Base-by-base conservation (phyloP, 139 green algal species). In the Coelastrella sp. region DNA sequence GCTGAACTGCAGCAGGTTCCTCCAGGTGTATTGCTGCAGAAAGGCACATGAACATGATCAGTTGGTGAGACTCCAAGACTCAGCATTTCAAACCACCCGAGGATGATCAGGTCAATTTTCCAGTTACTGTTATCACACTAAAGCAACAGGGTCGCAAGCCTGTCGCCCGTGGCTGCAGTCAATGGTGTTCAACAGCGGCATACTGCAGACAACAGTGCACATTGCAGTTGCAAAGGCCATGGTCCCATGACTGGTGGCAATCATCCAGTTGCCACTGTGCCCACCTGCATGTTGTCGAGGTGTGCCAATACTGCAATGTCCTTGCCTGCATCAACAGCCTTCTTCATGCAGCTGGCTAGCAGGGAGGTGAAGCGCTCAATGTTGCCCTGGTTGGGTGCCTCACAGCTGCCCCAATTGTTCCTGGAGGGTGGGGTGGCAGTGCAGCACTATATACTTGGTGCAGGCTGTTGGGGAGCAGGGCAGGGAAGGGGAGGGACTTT, bases 1-100 rank as follows among this genome's bases (percentile, higher is more conserved):
- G 81, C 68, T 84, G 70, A 91, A 91, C 81, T 91, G 80, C 70
- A 91, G 81, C 58, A 84, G 27, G 66, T 91, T 91, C 24, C 88
- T 66, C 88, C 88, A 91, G 7, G 88, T 88, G 81, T 91, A 91
- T 17, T 78, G 25, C 78, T 87, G 85, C 72, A 70, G 59, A 12
- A 22, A 35, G 35, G 35, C 9, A 20, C 58, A 72, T 59, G 19
- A 70, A 14, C 78, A 63, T 6, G 14, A 61, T 7, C 78, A 63
- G 17, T 15, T 25, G 49, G 3, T 78, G 68, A 20, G 20, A 22
- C 68, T 78, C 4, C 35, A 49, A 49, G 35, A 49, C 35, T 49
- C 35, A 3, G 35, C 35, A 49, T 49, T 49, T 3, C 1, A 49
- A 1, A 49, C 35, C 35, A 49, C 35, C 35, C 35, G 35, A 49